A percentile compares a stretch with the other conserved stretches of the same genome.
These are phyloP conservation scores for Porogramme epimiltina DNA, from an alignment of 1,284 basidiomycete genomes.

Conservation along the genomic window DNA sequence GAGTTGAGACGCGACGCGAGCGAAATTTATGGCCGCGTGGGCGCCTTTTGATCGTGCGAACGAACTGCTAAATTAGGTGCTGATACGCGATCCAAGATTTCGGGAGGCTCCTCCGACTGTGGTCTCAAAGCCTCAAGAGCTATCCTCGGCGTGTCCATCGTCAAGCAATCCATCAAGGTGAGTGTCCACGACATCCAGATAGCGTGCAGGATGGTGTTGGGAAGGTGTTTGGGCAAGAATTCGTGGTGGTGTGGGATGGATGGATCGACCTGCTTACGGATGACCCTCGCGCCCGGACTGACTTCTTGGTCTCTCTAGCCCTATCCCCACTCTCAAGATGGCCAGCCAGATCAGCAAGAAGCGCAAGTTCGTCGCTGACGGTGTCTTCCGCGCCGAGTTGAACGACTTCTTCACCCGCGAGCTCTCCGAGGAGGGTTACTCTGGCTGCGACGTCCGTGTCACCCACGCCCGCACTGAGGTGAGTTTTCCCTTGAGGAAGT, in stretches of 20 bases:
- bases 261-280: slow-evolving; percentile 8
- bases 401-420: slow-evolving; percentile 99
- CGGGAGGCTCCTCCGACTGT: slow-evolving; percentile 1
- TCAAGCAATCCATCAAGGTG: slow-evolving; percentile 23
- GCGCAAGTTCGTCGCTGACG: slow-evolving; percentile 98
- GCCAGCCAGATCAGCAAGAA: slow-evolving; percentile 91
- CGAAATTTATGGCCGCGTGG: slow-evolving; percentile 14
- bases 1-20: background rate
- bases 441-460: slow-evolving; percentile 99
- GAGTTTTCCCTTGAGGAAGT: slow-evolving; percentile 10
- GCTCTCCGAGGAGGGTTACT: slow-evolving; percentile 99
- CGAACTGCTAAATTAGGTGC: slow-evolving; percentile 7
- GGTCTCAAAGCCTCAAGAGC: slow-evolving; percentile 21
- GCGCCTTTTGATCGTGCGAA: slow-evolving; percentile 7
- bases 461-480: slow-evolving; percentile 99
- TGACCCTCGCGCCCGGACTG: slow-evolving; percentile 13
- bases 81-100: slow-evolving; percentile 13
- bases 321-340: slow-evolving; percentile 49
- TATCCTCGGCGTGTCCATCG: slow-evolving; percentile 22
- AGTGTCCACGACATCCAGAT: slow-evolving; percentile 6
- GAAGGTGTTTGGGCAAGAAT: background rate
- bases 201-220: background rate
- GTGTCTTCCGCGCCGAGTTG: slow-evolving; percentile 98
- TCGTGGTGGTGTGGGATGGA: slow-evolving; percentile 12
- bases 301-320: slow-evolving; percentile 2